A percentile compares a stretch with the other conserved stretches of the same genome.
phyloP scores from a whole-genome alignment of 116 monocot species.

The Iris pallida region DNA sequence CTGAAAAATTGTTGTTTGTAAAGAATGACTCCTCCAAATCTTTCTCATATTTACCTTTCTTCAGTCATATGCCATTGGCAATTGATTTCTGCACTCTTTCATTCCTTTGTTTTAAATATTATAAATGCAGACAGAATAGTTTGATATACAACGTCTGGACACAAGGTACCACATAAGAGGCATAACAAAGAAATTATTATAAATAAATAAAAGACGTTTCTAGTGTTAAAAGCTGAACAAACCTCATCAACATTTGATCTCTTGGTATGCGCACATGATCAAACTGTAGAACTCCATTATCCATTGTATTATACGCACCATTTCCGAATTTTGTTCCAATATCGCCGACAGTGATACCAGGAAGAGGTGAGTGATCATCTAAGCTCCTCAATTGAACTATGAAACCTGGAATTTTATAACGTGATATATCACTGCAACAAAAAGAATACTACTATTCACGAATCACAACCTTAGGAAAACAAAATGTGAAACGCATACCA shows the following conservation, averaged over 20 bases:
- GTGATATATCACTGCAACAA: background rate
- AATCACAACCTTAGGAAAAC: background rate
- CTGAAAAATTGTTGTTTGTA: no score
- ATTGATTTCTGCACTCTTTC: no score
- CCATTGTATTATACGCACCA: constrained; percentile 97
- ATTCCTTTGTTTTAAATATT: no score
- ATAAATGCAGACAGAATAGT: no score
- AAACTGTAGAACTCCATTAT: constrained; percentile 89
- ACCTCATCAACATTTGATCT: constrained; percentile 98
- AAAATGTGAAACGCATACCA: constrained; percentile 43
- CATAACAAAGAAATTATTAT: no score
- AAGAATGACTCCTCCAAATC: no score
- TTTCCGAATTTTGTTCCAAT: constrained; percentile 98
- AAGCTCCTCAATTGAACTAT: constrained; percentile 95
- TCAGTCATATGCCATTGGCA: no score
- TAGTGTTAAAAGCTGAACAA: constrained; percentile 13
- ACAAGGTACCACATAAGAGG: no score
- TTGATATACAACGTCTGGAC: no score
- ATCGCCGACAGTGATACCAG: constrained; percentile 91
- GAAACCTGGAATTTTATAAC: constrained; percentile 55
- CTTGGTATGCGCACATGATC: constrained; percentile 96
- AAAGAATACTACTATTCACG: background rate
- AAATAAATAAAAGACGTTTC: background rate
- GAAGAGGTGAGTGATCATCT: constrained; percentile 90
- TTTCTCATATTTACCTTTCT: no score